Conservation (phyloP, 164 flowering plant genomes). For the Berberis vulgaris region DNA sequence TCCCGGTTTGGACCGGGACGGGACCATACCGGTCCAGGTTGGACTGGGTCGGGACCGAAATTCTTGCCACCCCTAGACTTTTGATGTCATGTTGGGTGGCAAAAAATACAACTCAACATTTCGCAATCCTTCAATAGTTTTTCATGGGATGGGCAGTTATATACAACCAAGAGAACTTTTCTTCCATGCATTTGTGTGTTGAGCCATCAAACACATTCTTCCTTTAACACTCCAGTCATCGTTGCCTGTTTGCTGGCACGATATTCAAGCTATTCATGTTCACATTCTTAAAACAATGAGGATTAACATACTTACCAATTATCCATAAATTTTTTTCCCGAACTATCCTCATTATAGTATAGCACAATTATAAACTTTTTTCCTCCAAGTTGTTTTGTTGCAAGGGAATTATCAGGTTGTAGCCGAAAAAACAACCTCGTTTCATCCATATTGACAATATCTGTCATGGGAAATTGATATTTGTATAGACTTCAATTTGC, state of each 20-base stretch:
- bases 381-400: neutral
- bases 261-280: slow-evolving; percentile 1
- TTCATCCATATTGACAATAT: neutral
- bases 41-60: no score
- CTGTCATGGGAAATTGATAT: neutral
- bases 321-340: neutral
- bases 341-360: neutral
- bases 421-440: neutral
- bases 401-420: slow-evolving; percentile 3
- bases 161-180: slow-evolving; percentile 2
- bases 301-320: neutral
- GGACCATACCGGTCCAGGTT: no score
- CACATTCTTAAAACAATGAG: neutral
- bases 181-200: neutral
- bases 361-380: neutral
- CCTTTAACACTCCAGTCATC: neutral
- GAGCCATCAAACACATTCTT: slow-evolving; percentile 1
- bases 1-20: no score
- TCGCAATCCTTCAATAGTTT: slow-evolving; percentile 2
- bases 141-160: slow-evolving; percentile 1
- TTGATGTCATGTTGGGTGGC: slow-evolving; percentile 3
- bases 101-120: slow-evolving; percentile 2
- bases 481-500: neutral
- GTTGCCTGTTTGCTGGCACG: neutral
- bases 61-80: neutral